Base-by-base conservation (phyloP, 192 early-diverging fungal genomes). In the Phycomyces nitens region DNA sequence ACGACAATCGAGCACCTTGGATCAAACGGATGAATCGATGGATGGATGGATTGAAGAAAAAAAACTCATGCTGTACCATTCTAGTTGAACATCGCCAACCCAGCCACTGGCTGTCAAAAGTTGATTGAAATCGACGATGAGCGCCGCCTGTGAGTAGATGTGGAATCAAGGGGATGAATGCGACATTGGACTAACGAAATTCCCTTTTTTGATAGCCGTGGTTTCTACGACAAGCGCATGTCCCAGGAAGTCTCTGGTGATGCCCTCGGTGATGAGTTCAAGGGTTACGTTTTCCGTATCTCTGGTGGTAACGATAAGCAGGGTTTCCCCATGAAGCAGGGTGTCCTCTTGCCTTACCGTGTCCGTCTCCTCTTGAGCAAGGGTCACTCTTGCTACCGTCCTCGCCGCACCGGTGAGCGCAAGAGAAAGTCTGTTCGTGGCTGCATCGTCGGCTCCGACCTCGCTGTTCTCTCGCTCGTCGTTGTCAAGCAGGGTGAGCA, bases 301-400 rank as follows among this genome's bases (percentile, higher is more conserved):
- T 92, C 94, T 63, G 97, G 97, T 77, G 97, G 97, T 72, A 97
- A 99, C 89, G 97, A 99, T 87, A 99, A 99, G 89, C 92, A 94
- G 82, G 92, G 92, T 80, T 99, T 99, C 93, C 97, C 97, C 67
- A 99, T 99, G 97, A 99, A 97, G 90, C 97, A 99, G 87, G 97
- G 97, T 93, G 92, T 99, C 49, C 76, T 83, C 69, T 71, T 84
- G 53, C 84, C 83, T 44, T 69, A 80, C 75, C 90, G 90, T 83
- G 88, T 89, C 69, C 84, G 87, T 57, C 82, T 92, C 74, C 83
- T 92, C 72, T 81, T 92, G 73, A 85, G 87, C 67, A 86, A 92
- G 81, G 96, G 96, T 71, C 94, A 96, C 92, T 96, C 95, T 67
- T 97, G 95, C 92, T 99, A 95, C 88, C 93, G 95, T 73, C 87